Evolutionary conservation across 495 filamentous ascomycete species (phyloP), one percentile per base, ranked within the genome.

Genomic region (Penicillium simplicissimum): DNA sequence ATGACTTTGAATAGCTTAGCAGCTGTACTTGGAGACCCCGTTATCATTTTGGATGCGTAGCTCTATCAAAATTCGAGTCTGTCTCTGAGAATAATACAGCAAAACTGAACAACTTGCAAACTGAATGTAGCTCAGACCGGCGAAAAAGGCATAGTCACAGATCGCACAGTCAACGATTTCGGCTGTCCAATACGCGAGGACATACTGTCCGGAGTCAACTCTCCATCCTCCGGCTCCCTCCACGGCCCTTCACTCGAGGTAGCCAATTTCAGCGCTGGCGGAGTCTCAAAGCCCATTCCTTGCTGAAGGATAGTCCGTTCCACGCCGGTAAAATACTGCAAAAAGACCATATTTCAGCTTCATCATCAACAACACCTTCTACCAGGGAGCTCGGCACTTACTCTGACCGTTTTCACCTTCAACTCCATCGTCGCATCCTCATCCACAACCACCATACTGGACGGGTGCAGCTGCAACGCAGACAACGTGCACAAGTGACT

Each of bases 131-230:
- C 8, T 52, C 48, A 52, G n/a, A 34, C 48, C 9, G 48, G 48
- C 15, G 48, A 52, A 34, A 52, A 52, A 7, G 48, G 48, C 48
- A 52, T 52, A n/a, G 48, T 52, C 13, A 52, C 48, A 52, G 48
- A 52, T 33, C 48, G 25, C 13, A 52, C 23, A 21, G 25, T 33
- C 31, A 52, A 52, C 31, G 48, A 21, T 14, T 52, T 52, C 31
- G 15, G n/a, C 9, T 28, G 25, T 52, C 48, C 48, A 33, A 52
- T 52, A 5, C 48, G 48, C 6, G 48, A 52, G 1, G 48, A 52
- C 48, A 52, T 52, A 34, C 48, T 52, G 4, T 52, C 48, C 7
- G 48, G 48, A 3, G 48, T 52, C 23, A 52, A 4, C 14, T 52
- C 48, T 33, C 48, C 48, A 52, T 52, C 48, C 14, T 52, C 48